Percentiles rank a stretch among this genome's conserved stretches.
These are phyloP conservation scores for Mitragyna speciosa DNA, from an alignment of 257 asterid genomes.

Conservation along the genomic window DNA sequence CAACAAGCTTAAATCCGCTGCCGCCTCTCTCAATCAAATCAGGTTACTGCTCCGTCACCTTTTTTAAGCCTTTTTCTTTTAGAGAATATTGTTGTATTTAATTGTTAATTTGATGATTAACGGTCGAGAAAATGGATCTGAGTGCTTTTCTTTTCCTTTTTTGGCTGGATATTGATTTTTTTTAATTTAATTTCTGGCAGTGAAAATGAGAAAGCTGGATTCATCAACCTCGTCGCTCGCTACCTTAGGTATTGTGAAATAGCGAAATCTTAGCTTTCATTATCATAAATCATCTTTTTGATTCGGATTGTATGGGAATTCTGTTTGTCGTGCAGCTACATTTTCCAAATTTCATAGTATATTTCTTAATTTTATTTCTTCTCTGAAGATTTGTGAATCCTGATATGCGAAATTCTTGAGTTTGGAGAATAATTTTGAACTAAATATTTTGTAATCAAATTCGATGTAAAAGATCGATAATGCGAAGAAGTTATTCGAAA, in stretches of 20 bases:
- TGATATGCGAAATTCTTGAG: background rate
- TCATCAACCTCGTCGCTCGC: constrained; percentile 55
- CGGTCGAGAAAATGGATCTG: constrained; percentile 26
- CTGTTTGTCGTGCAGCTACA: background rate
- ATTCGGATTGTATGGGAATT: background rate
- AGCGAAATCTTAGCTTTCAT: background rate
- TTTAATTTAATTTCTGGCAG: constrained; percentile 39
- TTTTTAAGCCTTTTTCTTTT: background rate
- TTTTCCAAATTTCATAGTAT: background rate
- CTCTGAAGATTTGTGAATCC: background rate
- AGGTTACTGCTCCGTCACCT: constrained; percentile 33
- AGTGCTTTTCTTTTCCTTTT: background rate
- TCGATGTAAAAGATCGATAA: background rate
- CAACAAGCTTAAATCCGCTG: constrained; percentile 60
- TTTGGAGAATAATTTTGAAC: background rate
- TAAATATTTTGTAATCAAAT: background rate
- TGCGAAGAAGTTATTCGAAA: background rate
- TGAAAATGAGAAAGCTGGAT: constrained; percentile 74
- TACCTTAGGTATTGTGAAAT: constrained; percentile 63
- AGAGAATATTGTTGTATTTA: background rate
- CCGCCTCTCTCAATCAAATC: constrained; percentile 67
- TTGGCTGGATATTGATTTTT: background rate
- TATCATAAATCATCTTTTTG: background rate
- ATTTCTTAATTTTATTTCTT: background rate
- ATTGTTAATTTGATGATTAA: background rate